Conservation (phyloP, 1,139 yeast genomes). For the Candida sp. region DNA sequence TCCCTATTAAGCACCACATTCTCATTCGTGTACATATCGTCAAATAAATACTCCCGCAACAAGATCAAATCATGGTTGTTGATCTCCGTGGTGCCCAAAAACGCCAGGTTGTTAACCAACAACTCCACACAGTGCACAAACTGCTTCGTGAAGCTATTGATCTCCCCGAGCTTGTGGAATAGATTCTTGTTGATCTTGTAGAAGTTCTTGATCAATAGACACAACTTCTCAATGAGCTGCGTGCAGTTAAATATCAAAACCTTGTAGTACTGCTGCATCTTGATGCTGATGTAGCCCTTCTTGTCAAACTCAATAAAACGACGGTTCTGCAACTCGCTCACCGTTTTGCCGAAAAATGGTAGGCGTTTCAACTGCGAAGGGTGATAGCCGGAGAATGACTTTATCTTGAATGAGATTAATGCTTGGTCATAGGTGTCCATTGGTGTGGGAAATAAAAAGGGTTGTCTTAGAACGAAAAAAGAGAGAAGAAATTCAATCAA, state of each 20-base stretch:
- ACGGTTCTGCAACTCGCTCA: background rate
- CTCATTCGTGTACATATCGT: background rate
- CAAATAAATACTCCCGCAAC: background rate
- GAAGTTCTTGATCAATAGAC: background rate
- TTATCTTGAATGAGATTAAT: background rate
- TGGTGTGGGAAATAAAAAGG: background rate
- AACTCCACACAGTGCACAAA: background rate
- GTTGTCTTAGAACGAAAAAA: background rate
- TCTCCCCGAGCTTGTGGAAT: background rate
- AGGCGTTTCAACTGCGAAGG: background rate
- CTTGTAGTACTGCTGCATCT: background rate
- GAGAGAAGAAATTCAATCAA: background rate
- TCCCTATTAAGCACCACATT: background rate
- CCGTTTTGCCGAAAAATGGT: background rate
- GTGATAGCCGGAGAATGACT: background rate
- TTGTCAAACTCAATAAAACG: background rate
- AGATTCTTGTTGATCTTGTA: background rate
- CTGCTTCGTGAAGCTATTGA: background rate
- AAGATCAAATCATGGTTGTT: background rate
- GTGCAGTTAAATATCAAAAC: background rate
- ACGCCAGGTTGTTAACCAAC: background rate
- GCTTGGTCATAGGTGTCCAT: background rate
- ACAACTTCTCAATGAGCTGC: background rate
- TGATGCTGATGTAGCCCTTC: background rate
- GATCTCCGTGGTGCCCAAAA: background rate